phyloP scores from a whole-genome alignment of 2,329 filamentous ascomycete genomes.

The Biscogniauxia mediterranea region DNA sequence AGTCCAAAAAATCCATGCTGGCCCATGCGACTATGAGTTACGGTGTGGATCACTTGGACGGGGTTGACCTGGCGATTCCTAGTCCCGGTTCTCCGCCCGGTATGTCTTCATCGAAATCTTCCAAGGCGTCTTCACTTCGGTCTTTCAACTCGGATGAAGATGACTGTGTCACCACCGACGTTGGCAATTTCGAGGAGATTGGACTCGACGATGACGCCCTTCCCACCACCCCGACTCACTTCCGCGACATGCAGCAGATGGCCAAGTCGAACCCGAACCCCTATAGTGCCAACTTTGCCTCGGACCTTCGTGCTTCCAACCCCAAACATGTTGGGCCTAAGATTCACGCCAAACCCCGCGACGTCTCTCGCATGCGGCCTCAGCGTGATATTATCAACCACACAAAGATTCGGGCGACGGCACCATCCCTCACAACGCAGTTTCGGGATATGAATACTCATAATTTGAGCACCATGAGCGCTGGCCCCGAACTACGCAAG shows the following conservation, averaged over 20 bases:
- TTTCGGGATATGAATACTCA: conserved; percentile 46
- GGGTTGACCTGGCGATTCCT: conserved; percentile 38
- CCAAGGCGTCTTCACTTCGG: conserved; percentile 84
- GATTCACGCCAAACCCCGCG: conserved; percentile 30
- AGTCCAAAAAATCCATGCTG: conserved; percentile 7
- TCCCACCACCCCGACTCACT: conserved; percentile 33
- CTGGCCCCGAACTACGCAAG: conserved; percentile 30
- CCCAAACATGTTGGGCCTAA: conserved; percentile 29
- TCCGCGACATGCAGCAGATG: conserved; percentile 34
- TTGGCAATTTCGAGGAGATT: conserved; percentile 90
- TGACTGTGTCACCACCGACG: conserved; percentile 66
- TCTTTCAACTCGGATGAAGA: conserved; percentile 75
- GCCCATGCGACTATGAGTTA: conserved; percentile 40
- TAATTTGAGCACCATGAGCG: conserved; percentile 31
- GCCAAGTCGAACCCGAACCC: conserved; percentile 43
- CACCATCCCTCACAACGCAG: conserved; percentile 46
- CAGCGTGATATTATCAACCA: conserved; percentile 34
- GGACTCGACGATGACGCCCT: conserved; percentile 71
- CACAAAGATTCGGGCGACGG: conserved; percentile 40
- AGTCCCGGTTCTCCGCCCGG: conserved; percentile 70
- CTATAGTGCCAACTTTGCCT: conserved; percentile 47
- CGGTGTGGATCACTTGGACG: conserved; percentile 36
- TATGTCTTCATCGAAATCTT: conserved; percentile 80
- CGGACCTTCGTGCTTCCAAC: conserved; percentile 40
- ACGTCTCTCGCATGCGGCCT: conserved; percentile 27